Base-by-base conservation (phyloP, 495 filamentous ascomycete genomes). In the Evernia prunastri region DNA sequence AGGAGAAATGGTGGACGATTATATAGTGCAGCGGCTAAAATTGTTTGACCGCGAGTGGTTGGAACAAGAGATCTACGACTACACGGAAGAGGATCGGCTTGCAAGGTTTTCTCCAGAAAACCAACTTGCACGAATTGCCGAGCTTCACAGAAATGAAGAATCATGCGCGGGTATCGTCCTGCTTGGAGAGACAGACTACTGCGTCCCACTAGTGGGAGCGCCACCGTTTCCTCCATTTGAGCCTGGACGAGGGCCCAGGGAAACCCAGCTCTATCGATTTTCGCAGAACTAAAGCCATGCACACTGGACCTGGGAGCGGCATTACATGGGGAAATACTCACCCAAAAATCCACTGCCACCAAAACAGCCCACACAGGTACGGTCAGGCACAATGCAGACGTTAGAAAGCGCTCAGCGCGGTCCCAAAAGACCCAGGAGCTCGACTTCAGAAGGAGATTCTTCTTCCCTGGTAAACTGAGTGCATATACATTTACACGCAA, bases 181-280 rank as follows among this genome's bases (percentile, higher is more conserved):
- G 33, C 45, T 61, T 5, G 59, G 59, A 18, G 59, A 61, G 25
- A 43, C 59, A n/a, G 59, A 61, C 29, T 39, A 61, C 59, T 53
- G 43, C 45, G 12, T 61, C 15, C 39, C 40, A 29, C 59, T 61
- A 18, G 4, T 53, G 59, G 42, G 10, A n/a, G 40, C 43, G 2
- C 11, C 17, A 20, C 59, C 59, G 3, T 61, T 61, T 10, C 59
- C 18, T 61, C 59, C 59, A 4, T 49, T 37, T 18, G 35, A 61
- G 43, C 27, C 27, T 31, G 59, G 43, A 2, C 8, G 59, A 20
- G 10, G 25, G 17, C 43, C 42, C 12, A 27, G 23, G 45, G 59
- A 61, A 37, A 27, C 27, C 13, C 29, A 61, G 20, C 17, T 61
- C 0, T 61, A 23, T 29, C 51, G 31, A 17, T 7, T 15, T 27